Evolutionary conservation across 768 basidiomycete genomes (phyloP), one percentile per base, ranked within the genome.

Genomic region (Lactarius hengduanensis): DNA sequence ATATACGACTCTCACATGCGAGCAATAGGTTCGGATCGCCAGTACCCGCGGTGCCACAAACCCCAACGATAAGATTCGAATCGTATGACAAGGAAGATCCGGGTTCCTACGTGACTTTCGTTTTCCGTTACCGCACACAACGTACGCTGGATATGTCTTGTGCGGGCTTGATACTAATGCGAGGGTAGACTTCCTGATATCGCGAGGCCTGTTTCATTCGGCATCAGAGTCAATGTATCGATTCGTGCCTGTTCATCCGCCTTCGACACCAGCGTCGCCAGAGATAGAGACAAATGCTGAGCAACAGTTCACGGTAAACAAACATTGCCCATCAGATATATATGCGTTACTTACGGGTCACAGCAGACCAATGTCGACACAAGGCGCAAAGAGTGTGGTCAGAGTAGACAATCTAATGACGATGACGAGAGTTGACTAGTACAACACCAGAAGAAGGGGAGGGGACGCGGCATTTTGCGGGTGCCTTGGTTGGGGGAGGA

Each of bases 41-140:
- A 18, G 45, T 28, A 16, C 43, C 20, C n/a, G 36, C 63, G 7
- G 10, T 8, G 22, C 72, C 74, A 32, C 86, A 85, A 67, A 77
- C 75, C 63, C 76, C 78, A 4, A 70, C 72, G 30, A 91, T 88
- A 11, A 89, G 76, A 3, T 80, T 87, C 11, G 75, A 78, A 59
- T 78, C 85, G 0, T 79, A 83, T 69, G 82, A 83, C 36, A 73
- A 76, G 32, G 72, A 75, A 18, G 65, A 71, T 22, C 75, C 74
- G 8, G 71, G 73, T 4, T 83, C 86, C n/a, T 84, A 82, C 62
- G 85, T 89, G 30, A 83, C 86, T 18, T 91, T 91, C 71, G 77
- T 84, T 3, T 91, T 90, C 73, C 80, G 85, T 47, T 91, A 91
- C 73, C 78, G 86, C 30, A 78, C 84, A 43, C 77, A 74, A 63